Evolutionary conservation across 495 filamentous ascomycete genomes (phyloP).

Genomic region (Aspergillus wentii): DNA sequence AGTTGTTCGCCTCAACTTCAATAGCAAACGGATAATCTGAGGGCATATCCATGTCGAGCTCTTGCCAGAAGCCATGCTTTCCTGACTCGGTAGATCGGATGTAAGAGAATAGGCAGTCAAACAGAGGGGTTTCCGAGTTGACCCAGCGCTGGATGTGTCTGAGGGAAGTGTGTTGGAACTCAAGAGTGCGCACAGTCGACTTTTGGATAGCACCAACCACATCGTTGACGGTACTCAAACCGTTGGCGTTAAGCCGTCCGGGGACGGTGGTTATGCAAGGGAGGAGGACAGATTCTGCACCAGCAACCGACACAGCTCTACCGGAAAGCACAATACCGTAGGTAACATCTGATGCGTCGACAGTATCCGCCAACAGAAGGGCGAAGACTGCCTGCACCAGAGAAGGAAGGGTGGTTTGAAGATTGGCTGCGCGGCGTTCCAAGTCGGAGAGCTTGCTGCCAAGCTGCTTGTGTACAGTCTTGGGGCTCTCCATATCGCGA

Average conservation of each 20-base stretch:
- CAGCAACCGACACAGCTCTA: constrained; percentile 43
- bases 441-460: constrained; percentile 19
- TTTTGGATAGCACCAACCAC: constrained; percentile 29
- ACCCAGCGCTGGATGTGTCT: constrained; percentile 44
- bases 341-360: constrained; percentile 29
- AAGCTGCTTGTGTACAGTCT: constrained; percentile 12
- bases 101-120: constrained; percentile 39
- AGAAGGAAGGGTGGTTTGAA: constrained; percentile 25
- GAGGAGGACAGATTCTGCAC: constrained; percentile 66
- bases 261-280: constrained; percentile 91
- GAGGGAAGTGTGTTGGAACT: constrained; percentile 41
- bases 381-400: constrained; percentile 39
- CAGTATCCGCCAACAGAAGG: constrained; percentile 34
- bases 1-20: constrained; percentile 23
- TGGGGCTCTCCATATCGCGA: constrained; percentile 2
- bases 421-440: constrained; percentile 17
- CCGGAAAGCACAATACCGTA: constrained; percentile 45
- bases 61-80: constrained; percentile 18
- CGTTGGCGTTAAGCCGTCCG: constrained; percentile 48
- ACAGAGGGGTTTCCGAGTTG: constrained; percentile 32
- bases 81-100: constrained; percentile 10
- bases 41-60: constrained; percentile 27
- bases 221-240: constrained; percentile 28
- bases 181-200: constrained; percentile 35
- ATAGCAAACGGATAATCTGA: constrained; percentile 30